Evolutionary conservation across 768 basidiomycete species (phyloP).

Genomic region (Kwoniella sp.): DNA sequence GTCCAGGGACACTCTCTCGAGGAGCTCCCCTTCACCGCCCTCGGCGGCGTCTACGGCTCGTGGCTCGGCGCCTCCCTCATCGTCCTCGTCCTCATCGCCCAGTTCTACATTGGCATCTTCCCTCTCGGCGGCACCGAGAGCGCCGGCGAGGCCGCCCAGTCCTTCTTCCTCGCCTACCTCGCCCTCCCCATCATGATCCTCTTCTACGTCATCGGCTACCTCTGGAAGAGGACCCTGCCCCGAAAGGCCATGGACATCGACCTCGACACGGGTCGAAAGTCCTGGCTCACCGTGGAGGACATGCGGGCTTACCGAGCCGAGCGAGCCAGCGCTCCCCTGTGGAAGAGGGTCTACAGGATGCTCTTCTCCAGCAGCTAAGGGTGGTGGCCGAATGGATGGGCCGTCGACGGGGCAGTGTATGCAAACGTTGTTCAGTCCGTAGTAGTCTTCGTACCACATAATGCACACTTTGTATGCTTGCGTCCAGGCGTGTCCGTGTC

Average conservation of each 20-base stretch:
- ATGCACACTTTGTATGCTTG: too few species aligned
- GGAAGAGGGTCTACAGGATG: slow-evolving; percentile 39
- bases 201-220: slow-evolving; percentile 38
- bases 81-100: slow-evolving; percentile 54
- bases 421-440: too few species aligned
- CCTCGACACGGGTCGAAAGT: slow-evolving; percentile 48
- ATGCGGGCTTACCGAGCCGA: slow-evolving; percentile 42
- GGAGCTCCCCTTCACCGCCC: slow-evolving; percentile 62
- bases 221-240: slow-evolving; percentile 44
- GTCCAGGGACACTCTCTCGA: slow-evolving; percentile 56
- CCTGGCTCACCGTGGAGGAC: slow-evolving; percentile 47
- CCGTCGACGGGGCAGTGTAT: too few species aligned
- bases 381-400: too few species aligned
- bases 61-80: slow-evolving; percentile 57
- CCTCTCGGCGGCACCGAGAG: slow-evolving; percentile 36
- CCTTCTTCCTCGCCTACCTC: slow-evolving; percentile 48
- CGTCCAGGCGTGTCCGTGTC: too few species aligned
- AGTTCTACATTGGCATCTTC: slow-evolving; percentile 49
- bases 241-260: slow-evolving; percentile 45
- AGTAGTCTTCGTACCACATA: too few species aligned
- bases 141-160: slow-evolving; percentile 21
- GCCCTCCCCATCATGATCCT: slow-evolving; percentile 40
- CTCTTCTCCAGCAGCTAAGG: slow-evolving; percentile 32
- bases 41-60: slow-evolving; percentile 49
- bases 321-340: slow-evolving; percentile 36